Evolutionary conservation across 2,329 filamentous ascomycete species (phyloP), one percentile per base, ranked within the genome.

Genomic region (Ophiostoma novo-ulmi): DNA sequence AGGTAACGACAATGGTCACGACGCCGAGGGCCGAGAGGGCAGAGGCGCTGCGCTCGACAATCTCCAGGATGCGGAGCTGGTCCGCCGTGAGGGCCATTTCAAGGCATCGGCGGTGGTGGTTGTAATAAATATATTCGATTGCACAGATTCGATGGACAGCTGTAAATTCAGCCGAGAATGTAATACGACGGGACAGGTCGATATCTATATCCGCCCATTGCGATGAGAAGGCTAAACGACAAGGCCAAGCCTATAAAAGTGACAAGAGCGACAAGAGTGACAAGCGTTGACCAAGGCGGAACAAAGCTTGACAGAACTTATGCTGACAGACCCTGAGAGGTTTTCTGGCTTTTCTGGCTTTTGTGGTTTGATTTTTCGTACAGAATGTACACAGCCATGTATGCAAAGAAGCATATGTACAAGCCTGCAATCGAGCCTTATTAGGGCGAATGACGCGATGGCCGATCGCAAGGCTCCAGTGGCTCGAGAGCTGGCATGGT

Each of bases 1-100:
- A 80, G 3, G 77, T 78, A 31, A 69, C 70, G 66, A 80, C 76
- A 70, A 80, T 80, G 4, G 77, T 77, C n/a, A 77, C 71, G 38
- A 79, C 76, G 14, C 79, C 79, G 8, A 79, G 11, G 17, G 76
- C 76, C 6, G 79, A 80, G 11, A 80, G 74, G 1, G 73, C 72
- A 4, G 78, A 80, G 14, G 76, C 74, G 38, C 74, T 73, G 20
- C 79, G 77, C 55, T 77, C 78, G 35, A 78, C 74, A 67, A 77
- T 75, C 64, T 75, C 73, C 58, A 80, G 71, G 1, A 64, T 72
- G 61, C 69, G 67, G 5, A 76, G 70, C 74, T 80, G 76, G 4
- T 75, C 74, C n/a, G 72, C 68, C 26, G 76, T 72, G 64, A 78
- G 74, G 61, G 73, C 26, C 72, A 73, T 73, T 13, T 26, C 31